phyloP scores from a whole-genome alignment of 805 yeast genomes.

The Saccharomycodes ludwigii region DNA sequence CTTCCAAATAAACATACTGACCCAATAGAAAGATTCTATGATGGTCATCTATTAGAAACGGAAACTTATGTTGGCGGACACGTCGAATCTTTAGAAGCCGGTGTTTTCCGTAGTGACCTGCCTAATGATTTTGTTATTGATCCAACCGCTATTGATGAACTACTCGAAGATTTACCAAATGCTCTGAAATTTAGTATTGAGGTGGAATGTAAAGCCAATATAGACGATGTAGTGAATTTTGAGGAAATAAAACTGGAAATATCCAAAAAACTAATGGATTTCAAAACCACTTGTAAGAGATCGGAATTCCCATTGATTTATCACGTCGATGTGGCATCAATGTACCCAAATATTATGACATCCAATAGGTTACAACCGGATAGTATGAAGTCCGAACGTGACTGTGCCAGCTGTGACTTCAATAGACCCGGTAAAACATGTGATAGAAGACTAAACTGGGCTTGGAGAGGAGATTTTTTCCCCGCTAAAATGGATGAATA shows the following conservation, averaged over 20 bases:
- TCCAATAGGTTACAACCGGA: slow-evolving; percentile 96
- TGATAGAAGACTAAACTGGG: slow-evolving; percentile 86
- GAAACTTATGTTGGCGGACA: slow-evolving; percentile 99
- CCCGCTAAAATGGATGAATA: slow-evolving; percentile 91
- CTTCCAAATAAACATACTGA: slow-evolving; percentile 91
- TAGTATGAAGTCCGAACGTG: slow-evolving; percentile 88
- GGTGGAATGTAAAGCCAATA: slow-evolving; percentile 60
- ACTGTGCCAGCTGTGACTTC: slow-evolving; percentile 95
- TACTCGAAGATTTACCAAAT: slow-evolving; percentile 56
- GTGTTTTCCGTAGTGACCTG: slow-evolving; percentile 88
- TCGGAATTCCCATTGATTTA: slow-evolving; percentile 77
- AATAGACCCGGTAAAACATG: slow-evolving; percentile 91
- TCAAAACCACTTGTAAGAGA: slow-evolving; percentile 52
- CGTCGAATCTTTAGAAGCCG: slow-evolving; percentile 95
- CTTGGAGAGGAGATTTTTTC: slow-evolving; percentile 95
- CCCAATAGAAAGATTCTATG: slow-evolving; percentile 87
- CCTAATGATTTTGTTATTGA: slow-evolving; percentile 66
- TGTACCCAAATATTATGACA: slow-evolving; percentile 99
- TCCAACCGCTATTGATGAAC: slow-evolving; percentile 70
- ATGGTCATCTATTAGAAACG: slow-evolving; percentile 86
- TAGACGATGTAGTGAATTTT: slow-evolving; percentile 72
- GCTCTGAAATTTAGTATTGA: slow-evolving; percentile 75
- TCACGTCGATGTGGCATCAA: slow-evolving; percentile 97
- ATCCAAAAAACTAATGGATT: slow-evolving; percentile 37
- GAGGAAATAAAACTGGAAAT: slow-evolving; percentile 61